Base-by-base conservation (phyloP, 1,284 basidiomycete species). In the Cystobasidium slooffiae region DNA sequence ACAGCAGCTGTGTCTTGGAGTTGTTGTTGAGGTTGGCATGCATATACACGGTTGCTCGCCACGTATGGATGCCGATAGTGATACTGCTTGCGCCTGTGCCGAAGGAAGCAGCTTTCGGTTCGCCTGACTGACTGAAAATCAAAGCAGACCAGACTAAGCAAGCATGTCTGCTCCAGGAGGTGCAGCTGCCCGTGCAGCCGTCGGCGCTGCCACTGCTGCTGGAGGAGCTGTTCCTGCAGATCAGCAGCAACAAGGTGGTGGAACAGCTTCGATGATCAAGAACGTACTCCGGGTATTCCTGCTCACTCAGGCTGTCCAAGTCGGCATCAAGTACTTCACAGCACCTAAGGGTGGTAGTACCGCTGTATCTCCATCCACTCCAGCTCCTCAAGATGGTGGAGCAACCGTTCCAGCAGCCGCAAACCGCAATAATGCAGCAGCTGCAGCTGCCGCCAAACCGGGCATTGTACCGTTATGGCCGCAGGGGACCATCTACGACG, bases 401-500 rank as follows among this genome's bases (percentile, higher is more conserved):
- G 44, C 53, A 12, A 44, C 55, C n/a, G 41, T 37, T 46, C 24
- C 58, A 7, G 59, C 49, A 55, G 69, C 69, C 3, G 46, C 14
- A 8, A n/a, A 22, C 22, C 18, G 22, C 43, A 53, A 22, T 41
- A 37, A 24, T 37, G 58, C 58, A 37, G 58, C 12, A 37, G 52
- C n/a, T 20, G 9, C 14, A 37, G 43, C 46, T 37, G 22, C 59
- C 20, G 47, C 62, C 51, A 37, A 55, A 43, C 70, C 70, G 10
- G 47, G 39, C 22, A 44, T 75, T 20, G 53, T 68, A 37, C 82
- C 83, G 2, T 75, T 81, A 37, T 85, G 84, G 84, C 80, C 81
- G 3, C 64, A 78, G 22, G 83, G 84, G 24, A 84, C 84, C 1
- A 80, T 80, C 3, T 75, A 85, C 41, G 81, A 82, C 22, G 89